phyloP scores from a whole-genome alignment of 768 basidiomycete genomes.

The Arthromyces matolae region DNA sequence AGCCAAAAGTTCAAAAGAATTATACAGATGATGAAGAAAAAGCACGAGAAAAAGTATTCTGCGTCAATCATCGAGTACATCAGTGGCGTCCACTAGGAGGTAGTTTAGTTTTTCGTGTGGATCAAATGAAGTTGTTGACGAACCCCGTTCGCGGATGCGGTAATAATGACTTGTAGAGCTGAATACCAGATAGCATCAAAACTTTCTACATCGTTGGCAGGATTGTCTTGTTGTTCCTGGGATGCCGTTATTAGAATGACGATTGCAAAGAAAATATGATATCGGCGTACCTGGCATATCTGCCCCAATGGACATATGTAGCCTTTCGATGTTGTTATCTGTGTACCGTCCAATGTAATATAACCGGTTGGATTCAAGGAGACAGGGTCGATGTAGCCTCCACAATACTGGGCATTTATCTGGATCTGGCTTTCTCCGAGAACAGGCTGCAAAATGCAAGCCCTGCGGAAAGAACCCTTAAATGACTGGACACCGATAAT shows the following conservation, averaged over 20 bases:
- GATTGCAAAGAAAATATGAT: too few relatives aligned
- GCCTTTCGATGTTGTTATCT: conserved; percentile 53
- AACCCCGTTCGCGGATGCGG: conserved; percentile 77
- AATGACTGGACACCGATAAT: conserved; percentile 96
- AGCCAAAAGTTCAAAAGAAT: conserved; percentile 92
- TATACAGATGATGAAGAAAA: conserved; percentile 84
- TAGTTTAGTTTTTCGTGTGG: background rate
- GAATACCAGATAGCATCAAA: conserved; percentile 89
- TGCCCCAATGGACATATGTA: conserved; percentile 89
- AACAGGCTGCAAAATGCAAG: conserved; percentile 52
- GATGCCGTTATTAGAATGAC: too few relatives aligned
- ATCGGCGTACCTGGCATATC: conserved; percentile 64
- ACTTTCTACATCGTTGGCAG: conserved; percentile 59
- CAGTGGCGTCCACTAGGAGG: conserved; percentile 61
- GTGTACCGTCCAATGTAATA: conserved; percentile 26
- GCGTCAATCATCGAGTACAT: conserved; percentile 91
- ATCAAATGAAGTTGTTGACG: conserved; percentile 22
- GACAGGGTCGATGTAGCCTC: conserved; percentile 68
- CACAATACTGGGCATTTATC: conserved; percentile 62
- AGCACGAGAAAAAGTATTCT: conserved; percentile 82
- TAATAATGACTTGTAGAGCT: conserved; percentile 78
- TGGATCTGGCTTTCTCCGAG: conserved; percentile 48
- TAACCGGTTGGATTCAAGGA: conserved; percentile 45
- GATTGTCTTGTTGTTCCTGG: conserved; percentile 74
- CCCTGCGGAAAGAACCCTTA: conserved; percentile 73